Evolutionary conservation across 1,139 yeast genomes (phyloP).

Genomic region (Hansenula lynferdii): DNA sequence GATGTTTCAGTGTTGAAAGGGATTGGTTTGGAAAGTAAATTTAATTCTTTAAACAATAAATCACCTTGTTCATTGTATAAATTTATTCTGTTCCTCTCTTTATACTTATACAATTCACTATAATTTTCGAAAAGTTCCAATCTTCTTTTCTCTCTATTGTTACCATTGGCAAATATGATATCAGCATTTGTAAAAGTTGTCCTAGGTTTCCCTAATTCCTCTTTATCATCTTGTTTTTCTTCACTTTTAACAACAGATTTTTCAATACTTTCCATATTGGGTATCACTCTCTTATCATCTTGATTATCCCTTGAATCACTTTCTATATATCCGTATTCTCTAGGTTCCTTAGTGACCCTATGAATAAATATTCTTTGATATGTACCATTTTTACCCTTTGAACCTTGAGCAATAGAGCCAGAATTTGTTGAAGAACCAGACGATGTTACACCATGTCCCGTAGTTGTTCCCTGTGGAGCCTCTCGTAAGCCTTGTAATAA

Average conservation of each 20-base stretch:
- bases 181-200: constrained; percentile 9
- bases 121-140: constrained; percentile 18
- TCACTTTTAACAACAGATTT: background rate
- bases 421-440: too few species aligned
- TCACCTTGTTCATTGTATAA: constrained; percentile 6
- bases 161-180: constrained; percentile 22
- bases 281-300: background rate
- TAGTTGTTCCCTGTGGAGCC: background rate
- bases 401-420: too few species aligned
- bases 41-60: background rate
- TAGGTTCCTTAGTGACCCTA: background rate
- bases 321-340: background rate
- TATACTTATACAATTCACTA: constrained; percentile 11
- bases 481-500: background rate
- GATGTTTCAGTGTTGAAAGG: constrained; percentile 7
- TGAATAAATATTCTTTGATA: background rate
- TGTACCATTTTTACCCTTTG: too few species aligned
- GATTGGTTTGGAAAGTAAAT: constrained; percentile 4
- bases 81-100: constrained; percentile 11
- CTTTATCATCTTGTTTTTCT: too few species aligned
- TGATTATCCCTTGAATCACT: background rate
- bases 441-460: too few species aligned
- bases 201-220: background rate
- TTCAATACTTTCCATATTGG: background rate
- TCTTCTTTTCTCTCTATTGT: constrained; percentile 22